Evolutionary conservation across 306 rosid genomes (phyloP).

Genomic region (Cucurbita ficifolia): DNA sequence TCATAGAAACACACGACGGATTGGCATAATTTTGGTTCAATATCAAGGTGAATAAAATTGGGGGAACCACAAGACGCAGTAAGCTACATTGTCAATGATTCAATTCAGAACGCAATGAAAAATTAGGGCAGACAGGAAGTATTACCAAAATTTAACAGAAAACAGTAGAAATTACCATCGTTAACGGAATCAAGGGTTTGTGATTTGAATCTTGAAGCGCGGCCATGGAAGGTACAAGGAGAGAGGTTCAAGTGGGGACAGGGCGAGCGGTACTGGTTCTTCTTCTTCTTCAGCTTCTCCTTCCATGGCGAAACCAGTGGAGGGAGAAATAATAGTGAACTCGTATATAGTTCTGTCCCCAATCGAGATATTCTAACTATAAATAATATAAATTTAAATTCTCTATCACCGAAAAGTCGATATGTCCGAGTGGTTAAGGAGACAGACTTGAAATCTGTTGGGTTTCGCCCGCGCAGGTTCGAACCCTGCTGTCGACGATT

Average conservation of each 20-base stretch:
- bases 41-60: not conserved
- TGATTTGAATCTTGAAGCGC: conserved; percentile 11
- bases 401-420: accelerated
- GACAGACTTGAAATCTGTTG: no score
- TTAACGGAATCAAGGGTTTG: not conserved
- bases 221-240: not conserved
- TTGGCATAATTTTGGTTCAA: conserved; percentile 73
- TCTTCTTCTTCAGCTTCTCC: not conserved
- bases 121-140: not conserved
- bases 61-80: not conserved
- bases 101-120: not conserved
- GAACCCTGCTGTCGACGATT: no score
- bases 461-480: no score
- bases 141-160: not conserved
- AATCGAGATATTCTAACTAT: not conserved
- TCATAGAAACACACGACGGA: conserved; percentile 67
- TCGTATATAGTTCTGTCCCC: not conserved
- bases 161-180: not conserved
- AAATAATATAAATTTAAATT: accelerated
- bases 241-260: not conserved
- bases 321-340: not conserved
- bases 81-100: not conserved
- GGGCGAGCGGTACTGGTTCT: not conserved
- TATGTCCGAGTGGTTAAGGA: not conserved
- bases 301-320: conserved; percentile 4